A percentile compares a stretch with the other conserved stretches of the same genome.
Conservation (phyloP, 768 basidiomycete genomes). For the Termitomyces sp. region DNA sequence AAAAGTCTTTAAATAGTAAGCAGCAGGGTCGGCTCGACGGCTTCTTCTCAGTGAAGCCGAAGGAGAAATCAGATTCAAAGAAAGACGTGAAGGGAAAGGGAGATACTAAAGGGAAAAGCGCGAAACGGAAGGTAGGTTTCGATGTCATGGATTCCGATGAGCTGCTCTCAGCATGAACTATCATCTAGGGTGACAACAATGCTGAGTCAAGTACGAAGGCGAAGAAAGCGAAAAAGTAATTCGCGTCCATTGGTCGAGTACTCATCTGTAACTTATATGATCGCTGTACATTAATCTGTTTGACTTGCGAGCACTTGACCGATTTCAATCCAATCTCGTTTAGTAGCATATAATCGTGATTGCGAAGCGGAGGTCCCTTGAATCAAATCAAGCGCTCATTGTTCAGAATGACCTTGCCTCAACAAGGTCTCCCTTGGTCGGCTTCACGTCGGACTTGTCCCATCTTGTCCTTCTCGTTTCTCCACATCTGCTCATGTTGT, state of each 20-base stretch:
- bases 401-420: too few relatives aligned
- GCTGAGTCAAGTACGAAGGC: conserved; percentile 30
- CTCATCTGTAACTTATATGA: conserved; percentile 9
- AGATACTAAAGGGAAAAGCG: conserved; percentile 32
- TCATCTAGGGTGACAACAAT: conserved; percentile 33
- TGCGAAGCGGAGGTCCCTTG: too few relatives aligned
- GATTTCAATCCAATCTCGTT: neutral
- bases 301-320: neutral
- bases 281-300: neutral
- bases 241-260: neutral
- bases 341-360: too few relatives aligned
- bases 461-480: too few relatives aligned
- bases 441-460: too few relatives aligned
- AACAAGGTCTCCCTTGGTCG: too few relatives aligned
- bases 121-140: conserved; percentile 42
- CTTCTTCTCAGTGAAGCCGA: conserved; percentile 80
- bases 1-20: conserved; percentile 81
- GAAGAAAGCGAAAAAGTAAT: conserved; percentile 32
- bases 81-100: conserved; percentile 33
- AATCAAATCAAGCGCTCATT: too few relatives aligned
- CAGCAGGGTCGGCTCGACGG: conserved; percentile 96
- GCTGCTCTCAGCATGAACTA: neutral
- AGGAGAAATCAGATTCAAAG: conserved; percentile 35
- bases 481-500: too few relatives aligned
- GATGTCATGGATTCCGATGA: neutral